Base-by-base conservation (phyloP, 2,329 filamentous ascomycete species). In the Hirsutella minnesotensis region DNA sequence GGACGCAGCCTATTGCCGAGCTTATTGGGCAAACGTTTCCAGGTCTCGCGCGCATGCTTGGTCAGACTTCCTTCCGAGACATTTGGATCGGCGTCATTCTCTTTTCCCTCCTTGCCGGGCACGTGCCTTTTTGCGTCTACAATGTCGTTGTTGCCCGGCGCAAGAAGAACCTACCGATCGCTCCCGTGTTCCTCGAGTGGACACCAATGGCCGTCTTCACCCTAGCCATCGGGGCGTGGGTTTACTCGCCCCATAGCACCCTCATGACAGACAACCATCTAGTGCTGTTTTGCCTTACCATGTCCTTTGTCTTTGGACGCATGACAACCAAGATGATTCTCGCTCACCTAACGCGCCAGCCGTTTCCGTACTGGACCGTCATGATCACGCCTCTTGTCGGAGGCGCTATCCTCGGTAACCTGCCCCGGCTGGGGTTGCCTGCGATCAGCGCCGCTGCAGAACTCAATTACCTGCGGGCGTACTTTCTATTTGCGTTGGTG, bases 321-420 rank as follows among this genome's bases (percentile, higher is more conserved):
- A 88, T 98, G 82, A 96, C 92, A 0, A 98, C 92, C 33, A 98
- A 96, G 70, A 96, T 96, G 64, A 98, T 98, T 58, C 79, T 98
- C 16, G 90, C 92, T 3, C 92, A 98, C 63, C 72, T 98, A 41
- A 92, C 92, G 2, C 79, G 79, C 49, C 92, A 96, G 61, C 86
- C 90, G 3, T 98, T 96, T 65, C 92, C 92, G 1, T 94, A 86
- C 73, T 96, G 89, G 88, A 96, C 92, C 10, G 75, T 92, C 39
- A 85, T 96, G 75, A 73, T 96, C 31, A 79, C 77, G 29, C 92
- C 92, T 8, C 79, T 98, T 33, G 74, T 95, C 39, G 84, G 85
- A 40, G 92, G 92, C 42, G 89, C 88, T 7, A 56, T 90, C 2
- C 66, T 96, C 34, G 82, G 77, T 19, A 95, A 96, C 64, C 66